These are phyloP conservation scores for Aegilops umbellulata DNA, from an alignment of 176 grass and related monocot species.

Conservation along the genomic window DNA sequence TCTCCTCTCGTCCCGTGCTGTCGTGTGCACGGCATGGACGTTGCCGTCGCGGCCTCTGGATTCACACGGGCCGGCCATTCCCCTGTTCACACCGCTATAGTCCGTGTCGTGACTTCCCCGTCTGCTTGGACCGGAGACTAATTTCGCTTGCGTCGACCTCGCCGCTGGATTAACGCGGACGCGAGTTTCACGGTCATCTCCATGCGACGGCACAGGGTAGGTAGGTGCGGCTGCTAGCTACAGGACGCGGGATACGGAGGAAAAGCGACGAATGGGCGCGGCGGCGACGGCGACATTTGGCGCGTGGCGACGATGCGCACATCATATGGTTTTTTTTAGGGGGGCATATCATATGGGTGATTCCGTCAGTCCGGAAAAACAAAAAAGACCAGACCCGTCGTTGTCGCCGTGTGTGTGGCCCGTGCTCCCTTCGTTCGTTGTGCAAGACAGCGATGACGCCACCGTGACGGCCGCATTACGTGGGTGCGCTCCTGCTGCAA, in stretches of 20 bases:
- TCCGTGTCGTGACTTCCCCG: background rate
- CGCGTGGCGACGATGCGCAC: background rate
- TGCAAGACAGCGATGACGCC: background rate
- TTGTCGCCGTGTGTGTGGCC: background rate
- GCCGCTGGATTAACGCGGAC: background rate
- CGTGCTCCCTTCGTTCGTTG: background rate
- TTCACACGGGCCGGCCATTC: background rate
- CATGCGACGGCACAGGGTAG: background rate
- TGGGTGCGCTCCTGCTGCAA: background rate
- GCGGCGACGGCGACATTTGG: background rate
- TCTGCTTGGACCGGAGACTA: background rate
- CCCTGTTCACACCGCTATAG: background rate
- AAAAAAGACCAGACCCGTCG: background rate
- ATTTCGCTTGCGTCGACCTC: background rate
- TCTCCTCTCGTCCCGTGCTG: background rate
- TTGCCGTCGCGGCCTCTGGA: background rate
- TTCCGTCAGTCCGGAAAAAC: background rate
- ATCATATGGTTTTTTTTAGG: too few species aligned
- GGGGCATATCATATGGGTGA: background rate
- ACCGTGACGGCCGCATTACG: constrained; percentile 19
- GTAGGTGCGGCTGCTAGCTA: background rate
- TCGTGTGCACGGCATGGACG: background rate
- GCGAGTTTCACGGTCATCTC: background rate
- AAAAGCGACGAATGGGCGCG: background rate
- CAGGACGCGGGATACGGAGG: background rate